Conservation (phyloP, 106 monocot species). For the Xerophyta viscosa region DNA sequence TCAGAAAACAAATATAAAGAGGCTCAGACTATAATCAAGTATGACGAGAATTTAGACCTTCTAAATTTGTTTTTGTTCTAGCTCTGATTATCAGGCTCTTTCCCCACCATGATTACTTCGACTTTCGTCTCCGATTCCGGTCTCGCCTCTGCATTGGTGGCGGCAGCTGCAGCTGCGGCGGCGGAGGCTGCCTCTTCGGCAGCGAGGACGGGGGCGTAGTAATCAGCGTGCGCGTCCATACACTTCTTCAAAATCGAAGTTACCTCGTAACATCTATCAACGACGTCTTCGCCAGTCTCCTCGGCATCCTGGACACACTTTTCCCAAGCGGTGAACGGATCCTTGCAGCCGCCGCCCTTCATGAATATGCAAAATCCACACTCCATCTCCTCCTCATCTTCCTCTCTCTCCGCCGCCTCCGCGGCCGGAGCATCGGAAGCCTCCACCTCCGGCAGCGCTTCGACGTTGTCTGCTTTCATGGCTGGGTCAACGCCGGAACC, state of each 20-base stretch:
- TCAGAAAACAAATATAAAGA: no score
- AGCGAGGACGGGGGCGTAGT: conserved; percentile 67
- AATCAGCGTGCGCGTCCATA: conserved; percentile 86
- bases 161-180: not conserved
- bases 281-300: conserved; percentile 35
- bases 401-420: no score
- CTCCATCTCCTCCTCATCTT: conserved; percentile 70
- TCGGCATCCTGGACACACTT: conserved; percentile 74
- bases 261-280: conserved; percentile 65
- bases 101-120: not conserved
- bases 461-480: no score
- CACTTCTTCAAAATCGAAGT: conserved; percentile 61
- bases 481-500: no score
- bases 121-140: not conserved
- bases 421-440: no score
- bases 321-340: conserved; percentile 72
- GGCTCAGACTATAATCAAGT: no score
- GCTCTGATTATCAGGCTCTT: not conserved
- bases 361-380: conserved; percentile 93
- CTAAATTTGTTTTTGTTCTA: no score
- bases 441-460: no score
- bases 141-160: no score
- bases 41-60: not conserved
- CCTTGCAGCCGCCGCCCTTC: conserved; percentile 93
- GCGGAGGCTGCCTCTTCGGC: conserved; percentile 48